phyloP scores from a whole-genome alignment of 169 alveolate genomes.

The Cryptosporidium baileyi region DNA sequence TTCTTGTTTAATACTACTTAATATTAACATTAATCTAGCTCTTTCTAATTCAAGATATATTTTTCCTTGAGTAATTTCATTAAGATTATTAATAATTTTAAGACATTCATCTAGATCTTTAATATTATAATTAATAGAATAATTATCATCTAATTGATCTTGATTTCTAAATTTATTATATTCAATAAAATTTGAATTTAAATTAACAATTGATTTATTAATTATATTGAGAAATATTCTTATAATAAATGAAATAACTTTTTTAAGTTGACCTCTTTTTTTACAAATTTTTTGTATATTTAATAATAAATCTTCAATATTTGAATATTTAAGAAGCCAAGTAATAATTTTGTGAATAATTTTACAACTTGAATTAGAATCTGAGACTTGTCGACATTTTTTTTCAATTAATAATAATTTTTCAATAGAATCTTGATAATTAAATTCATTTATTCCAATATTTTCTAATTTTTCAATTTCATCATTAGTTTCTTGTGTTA shows the following conservation, averaged over 20 bases:
- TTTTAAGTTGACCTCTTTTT: constrained; percentile 77
- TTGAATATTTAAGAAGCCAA: constrained; percentile 41
- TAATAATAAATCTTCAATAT: constrained; percentile 10
- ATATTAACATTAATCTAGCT: constrained; percentile 73
- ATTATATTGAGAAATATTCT: neutral
- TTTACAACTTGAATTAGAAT: constrained; percentile 57
- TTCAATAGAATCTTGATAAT: constrained; percentile 39
- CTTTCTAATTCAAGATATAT: constrained; percentile 80
- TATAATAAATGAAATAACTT: constrained; percentile 50
- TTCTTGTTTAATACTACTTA: constrained; percentile 74
- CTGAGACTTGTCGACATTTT: constrained; percentile 68
- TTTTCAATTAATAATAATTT: constrained; percentile 35
- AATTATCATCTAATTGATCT: neutral
- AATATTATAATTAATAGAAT: constrained; percentile 7
- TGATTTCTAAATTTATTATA: neutral
- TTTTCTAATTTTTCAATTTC: neutral
- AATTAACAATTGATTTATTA: neutral
- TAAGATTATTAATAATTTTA: constrained; percentile 33
- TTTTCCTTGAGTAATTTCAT: constrained; percentile 70
- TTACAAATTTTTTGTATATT: constrained; percentile 54
- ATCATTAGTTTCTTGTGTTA: constrained; percentile 25
- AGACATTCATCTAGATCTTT: constrained; percentile 52
- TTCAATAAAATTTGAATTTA: neutral
- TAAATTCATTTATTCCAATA: constrained; percentile 11
- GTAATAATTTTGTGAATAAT: constrained; percentile 37